These are phyloP conservation scores for Rhizopus sp. DNA, from an alignment of 371 early-diverging fungal species.

Conservation along the genomic window DNA sequence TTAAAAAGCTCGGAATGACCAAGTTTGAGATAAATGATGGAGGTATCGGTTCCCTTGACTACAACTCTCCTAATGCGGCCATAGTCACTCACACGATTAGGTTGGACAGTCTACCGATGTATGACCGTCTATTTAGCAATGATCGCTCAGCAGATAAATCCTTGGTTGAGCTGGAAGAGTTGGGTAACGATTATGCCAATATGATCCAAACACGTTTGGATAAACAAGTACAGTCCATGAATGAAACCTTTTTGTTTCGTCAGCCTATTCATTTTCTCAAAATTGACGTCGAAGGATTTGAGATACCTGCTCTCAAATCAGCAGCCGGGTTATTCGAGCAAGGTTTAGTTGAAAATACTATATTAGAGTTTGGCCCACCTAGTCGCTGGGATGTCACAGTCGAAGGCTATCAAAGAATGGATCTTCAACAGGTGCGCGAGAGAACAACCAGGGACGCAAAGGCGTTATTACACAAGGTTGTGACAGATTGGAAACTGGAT, in stretches of 20 bases:
- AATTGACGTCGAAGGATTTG: constrained; percentile 55
- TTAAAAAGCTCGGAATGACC: constrained; percentile 42
- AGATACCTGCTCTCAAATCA: constrained; percentile 42
- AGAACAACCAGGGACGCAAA: constrained; percentile 30
- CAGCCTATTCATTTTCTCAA: constrained; percentile 52
- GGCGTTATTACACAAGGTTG: constrained; percentile 23
- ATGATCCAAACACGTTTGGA: constrained; percentile 12
- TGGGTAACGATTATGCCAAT: constrained; percentile 32
- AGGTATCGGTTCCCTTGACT: constrained; percentile 45
- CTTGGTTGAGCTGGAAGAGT: constrained; percentile 26
- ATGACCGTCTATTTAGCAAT: constrained; percentile 27
- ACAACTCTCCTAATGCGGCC: constrained; percentile 18
- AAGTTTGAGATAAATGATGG: constrained; percentile 44
- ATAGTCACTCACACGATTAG: constrained; percentile 51
- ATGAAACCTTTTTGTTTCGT: constrained; percentile 29
- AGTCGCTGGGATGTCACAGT: constrained; percentile 47
- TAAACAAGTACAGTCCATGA: constrained; percentile 1
- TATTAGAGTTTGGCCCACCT: constrained; percentile 51
- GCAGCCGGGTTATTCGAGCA: constrained; percentile 38
- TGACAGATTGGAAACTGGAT: constrained; percentile 41
- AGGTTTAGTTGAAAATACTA: constrained; percentile 42
- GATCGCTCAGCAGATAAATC: constrained; percentile 17
- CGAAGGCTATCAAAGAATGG: constrained; percentile 15
- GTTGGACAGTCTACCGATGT: constrained; percentile 40
- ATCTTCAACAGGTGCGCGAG: constrained; percentile 18